Percentiles rank a stretch among this genome's conserved stretches.
phyloP scores from a whole-genome alignment of 257 asterid species.

The Scutellaria galericulata region DNA sequence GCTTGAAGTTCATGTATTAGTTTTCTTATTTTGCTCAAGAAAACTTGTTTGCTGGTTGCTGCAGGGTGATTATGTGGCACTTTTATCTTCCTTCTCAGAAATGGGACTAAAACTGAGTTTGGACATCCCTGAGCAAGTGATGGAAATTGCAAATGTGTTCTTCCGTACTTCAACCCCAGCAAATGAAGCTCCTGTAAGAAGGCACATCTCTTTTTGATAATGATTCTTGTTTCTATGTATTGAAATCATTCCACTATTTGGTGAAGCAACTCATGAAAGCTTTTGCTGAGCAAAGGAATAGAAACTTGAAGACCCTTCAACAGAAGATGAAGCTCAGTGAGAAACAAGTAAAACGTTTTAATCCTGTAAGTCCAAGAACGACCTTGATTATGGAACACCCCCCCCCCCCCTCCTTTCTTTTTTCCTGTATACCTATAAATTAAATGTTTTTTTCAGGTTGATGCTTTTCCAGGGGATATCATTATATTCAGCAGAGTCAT shows the following conservation, averaged over 20 bases:
- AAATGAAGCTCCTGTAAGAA: slow-evolving; percentile 80
- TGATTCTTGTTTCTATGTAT: slow-evolving; percentile 17
- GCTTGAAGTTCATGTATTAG: slow-evolving; percentile 19
- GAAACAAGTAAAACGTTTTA: slow-evolving; percentile 88
- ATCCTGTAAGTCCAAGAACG: slow-evolving; percentile 72
- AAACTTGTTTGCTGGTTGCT: slow-evolving; percentile 34
- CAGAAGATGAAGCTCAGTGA: slow-evolving; percentile 86
- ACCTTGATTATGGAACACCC: slow-evolving; percentile 26
- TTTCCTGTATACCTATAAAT: slow-evolving; percentile 20
- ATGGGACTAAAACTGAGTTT: slow-evolving; percentile 94
- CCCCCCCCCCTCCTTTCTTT: not conserved
- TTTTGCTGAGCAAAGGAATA: slow-evolving; percentile 76
- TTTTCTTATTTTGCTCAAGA: slow-evolving; percentile 16
- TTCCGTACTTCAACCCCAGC: slow-evolving; percentile 90
- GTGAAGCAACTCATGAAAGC: slow-evolving; percentile 74
- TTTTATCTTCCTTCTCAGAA: slow-evolving; percentile 87
- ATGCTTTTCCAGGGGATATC: slow-evolving; percentile 98
- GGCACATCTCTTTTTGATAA: slow-evolving; percentile 20
- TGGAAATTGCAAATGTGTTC: slow-evolving; percentile 84
- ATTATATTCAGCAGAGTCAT: slow-evolving; percentile 91
- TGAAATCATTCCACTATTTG: slow-evolving; percentile 42
- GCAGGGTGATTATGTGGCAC: slow-evolving; percentile 98
- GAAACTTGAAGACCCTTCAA: slow-evolving; percentile 72
- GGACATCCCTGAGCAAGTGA: slow-evolving; percentile 94
- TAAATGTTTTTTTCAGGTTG: slow-evolving; percentile 63